phyloP scores from a whole-genome alignment of 805 yeast genomes.

The Metahyphopichia silvanorum region DNA sequence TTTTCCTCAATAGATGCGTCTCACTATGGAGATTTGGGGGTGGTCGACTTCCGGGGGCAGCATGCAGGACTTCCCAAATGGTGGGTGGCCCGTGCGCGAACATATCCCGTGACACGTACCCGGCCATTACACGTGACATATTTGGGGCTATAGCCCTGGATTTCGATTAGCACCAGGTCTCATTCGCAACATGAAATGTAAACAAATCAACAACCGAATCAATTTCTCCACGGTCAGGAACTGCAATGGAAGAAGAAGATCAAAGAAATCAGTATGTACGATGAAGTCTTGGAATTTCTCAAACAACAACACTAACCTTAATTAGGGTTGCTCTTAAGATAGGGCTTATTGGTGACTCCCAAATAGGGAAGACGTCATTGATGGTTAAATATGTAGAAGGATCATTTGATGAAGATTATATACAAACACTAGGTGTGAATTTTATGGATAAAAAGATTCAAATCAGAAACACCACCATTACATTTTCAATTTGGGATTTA shows the following conservation, averaged over 20 bases:
- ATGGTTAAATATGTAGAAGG: conserved; percentile 98
- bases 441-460: conserved; percentile 88
- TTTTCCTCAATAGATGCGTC: too few relatives aligned
- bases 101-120: not conserved
- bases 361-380: conserved; percentile 91
- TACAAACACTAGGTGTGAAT: conserved; percentile 92
- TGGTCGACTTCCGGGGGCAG: too few relatives aligned
- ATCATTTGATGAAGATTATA: conserved; percentile 84
- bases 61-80: not conserved
- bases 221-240: conserved; percentile 1
- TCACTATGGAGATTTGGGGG: too few relatives aligned
- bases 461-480: conserved; percentile 80
- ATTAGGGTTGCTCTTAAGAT: conserved; percentile 71
- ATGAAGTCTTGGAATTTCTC: not conserved
- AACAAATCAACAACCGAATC: conserved; percentile 7
- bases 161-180: not conserved
- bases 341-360: conserved; percentile 93
- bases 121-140: conserved; percentile 2
- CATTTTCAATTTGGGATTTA: conserved; percentile 91
- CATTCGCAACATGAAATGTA: conserved; percentile 7
- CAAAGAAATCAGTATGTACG: conserved; percentile 37
- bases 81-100: not conserved
- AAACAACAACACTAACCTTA: conserved; percentile 19
- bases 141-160: not conserved
- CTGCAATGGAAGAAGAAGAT: conserved; percentile 14